phyloP scores from a whole-genome alignment of 1,139 yeast genomes.

The Pichia sp. region DNA sequence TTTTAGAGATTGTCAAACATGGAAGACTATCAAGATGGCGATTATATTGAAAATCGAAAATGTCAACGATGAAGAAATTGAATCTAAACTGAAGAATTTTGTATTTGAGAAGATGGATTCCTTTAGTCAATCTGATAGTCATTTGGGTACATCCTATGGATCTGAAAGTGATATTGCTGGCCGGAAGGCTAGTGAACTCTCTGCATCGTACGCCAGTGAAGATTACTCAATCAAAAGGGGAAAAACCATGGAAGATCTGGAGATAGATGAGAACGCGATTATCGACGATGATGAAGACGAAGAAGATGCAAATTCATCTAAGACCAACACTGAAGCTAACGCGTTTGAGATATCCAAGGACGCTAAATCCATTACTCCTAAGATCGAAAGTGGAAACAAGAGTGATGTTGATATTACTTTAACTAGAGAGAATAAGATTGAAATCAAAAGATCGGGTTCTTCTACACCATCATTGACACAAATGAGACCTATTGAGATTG shows the following conservation, averaged over 20 bases:
- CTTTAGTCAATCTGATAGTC: slow-evolving; percentile 15
- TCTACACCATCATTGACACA: not conserved
- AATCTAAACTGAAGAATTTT: slow-evolving; percentile 10
- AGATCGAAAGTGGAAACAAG: too few relatives aligned
- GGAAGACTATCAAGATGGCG: slow-evolving; percentile 64
- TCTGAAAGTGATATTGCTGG: slow-evolving; percentile 19
- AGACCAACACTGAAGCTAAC: not conserved
- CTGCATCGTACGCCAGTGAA: slow-evolving; percentile 4
- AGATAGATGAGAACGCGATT: not conserved
- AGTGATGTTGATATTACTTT: not conserved
- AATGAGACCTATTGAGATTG: slow-evolving; percentile 8
- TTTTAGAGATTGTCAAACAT: slow-evolving; percentile 62
- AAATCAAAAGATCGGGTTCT: not conserved
- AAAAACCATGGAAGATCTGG: slow-evolving; percentile 24
- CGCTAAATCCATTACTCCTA: too few relatives aligned
- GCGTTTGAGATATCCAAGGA: not conserved
- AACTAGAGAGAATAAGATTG: not conserved
- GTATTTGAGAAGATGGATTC: slow-evolving; percentile 7
- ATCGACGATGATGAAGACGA: slow-evolving; percentile 28
- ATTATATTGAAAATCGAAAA: slow-evolving; percentile 42
- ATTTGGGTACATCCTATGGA: slow-evolving; percentile 25
- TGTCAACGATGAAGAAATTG: slow-evolving; percentile 8
- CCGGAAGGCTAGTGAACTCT: slow-evolving; percentile 16
- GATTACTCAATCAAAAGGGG: not conserved
- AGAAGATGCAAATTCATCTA: too few relatives aligned